These are phyloP conservation scores for Hypomontagnella monticulosa DNA, from an alignment of 495 filamentous ascomycete species.

Conservation along the genomic window DNA sequence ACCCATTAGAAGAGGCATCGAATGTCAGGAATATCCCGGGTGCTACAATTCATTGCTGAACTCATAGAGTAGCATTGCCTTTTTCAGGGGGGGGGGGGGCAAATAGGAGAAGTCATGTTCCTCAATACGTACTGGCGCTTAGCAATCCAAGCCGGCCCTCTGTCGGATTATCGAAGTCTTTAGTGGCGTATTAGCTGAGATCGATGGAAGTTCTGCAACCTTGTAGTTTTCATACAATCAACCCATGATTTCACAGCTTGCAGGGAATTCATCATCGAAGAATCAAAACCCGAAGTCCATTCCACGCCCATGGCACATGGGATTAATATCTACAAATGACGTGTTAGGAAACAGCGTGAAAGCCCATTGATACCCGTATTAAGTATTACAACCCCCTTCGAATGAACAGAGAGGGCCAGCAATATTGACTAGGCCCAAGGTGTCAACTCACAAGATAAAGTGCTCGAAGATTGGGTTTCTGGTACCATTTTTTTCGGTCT, in stretches of 20 bases:
- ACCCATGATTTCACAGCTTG: conserved; percentile 64
- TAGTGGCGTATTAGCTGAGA: conserved; percentile 43
- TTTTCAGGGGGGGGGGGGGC: too few species aligned
- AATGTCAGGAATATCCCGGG: too few species aligned
- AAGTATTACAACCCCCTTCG: not conserved
- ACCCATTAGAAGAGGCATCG: too few species aligned
- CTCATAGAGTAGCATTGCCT: too few species aligned
- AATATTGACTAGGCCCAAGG: not conserved
- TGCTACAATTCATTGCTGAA: too few species aligned
- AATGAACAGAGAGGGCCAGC: too few species aligned
- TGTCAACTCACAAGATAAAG: conserved; percentile 54
- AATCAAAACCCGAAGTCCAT: conserved; percentile 70
- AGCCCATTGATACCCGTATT: not conserved
- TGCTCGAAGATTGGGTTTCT: conserved; percentile 62
- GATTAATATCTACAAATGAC: conserved; percentile 50
- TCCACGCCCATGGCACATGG: conserved; percentile 67
- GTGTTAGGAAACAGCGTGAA: conserved; percentile 2
- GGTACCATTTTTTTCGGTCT: conserved; percentile 61
- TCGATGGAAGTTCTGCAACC: not conserved
- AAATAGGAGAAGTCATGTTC: too few species aligned
- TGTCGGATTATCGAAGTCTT: conserved; percentile 52
- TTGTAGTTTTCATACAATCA: conserved; percentile 49
- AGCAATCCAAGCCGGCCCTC: conserved; percentile 49
- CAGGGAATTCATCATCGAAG: conserved; percentile 66
- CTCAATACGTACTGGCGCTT: conserved; percentile 38